Base-by-base conservation (phyloP, 2,329 filamentous ascomycete genomes). In the Chalara sp. region DNA sequence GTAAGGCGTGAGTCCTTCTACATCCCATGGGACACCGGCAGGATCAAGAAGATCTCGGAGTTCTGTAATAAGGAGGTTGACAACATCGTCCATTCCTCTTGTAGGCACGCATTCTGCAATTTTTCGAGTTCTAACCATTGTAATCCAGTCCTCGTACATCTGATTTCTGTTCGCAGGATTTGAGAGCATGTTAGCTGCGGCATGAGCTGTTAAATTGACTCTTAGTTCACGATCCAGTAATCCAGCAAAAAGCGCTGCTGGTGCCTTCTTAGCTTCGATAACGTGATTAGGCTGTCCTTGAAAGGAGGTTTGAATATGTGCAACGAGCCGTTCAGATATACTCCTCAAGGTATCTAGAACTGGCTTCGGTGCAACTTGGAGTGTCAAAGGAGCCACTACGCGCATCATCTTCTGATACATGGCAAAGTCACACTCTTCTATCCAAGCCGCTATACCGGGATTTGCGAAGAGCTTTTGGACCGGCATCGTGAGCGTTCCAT, bases 351-450 rank as follows among this genome's bases (percentile, higher is more conserved):
- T 90, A 61, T 91, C 88, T 53, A 96, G 76, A 6, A 97, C 91
- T 4, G 85, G 79, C 52, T 91, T 88, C 1, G 93, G 93, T 4
- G 95, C 86, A 11, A 96, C 91, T 66, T 97, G 91, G 6, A 96
- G 77, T 4, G 89, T 93, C 40, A 97, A 76, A n/a, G 85, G 83
- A 1, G 88, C 87, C 40, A 97, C 83, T 54, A 96, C 95, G 49
- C 86, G 84, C 71, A 96, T 90, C 87, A 97, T 96, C 59, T 91
- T 90, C 67, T 97, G 90, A 66, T 99, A 99, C 72, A 96, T 87
- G 33, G 92, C 78, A 71, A 93, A 95, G 67, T 99, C 93, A 65
- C 89, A 96, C 66, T 95, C 87, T 65, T 93, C 88, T 54, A 99
- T 95, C 93, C 93, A 99, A 1, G 86, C 79, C 3, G 90, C 89